These are phyloP conservation scores for Endocarpon pusillum DNA, from an alignment of 495 filamentous ascomycete species.

Conservation along the genomic window DNA sequence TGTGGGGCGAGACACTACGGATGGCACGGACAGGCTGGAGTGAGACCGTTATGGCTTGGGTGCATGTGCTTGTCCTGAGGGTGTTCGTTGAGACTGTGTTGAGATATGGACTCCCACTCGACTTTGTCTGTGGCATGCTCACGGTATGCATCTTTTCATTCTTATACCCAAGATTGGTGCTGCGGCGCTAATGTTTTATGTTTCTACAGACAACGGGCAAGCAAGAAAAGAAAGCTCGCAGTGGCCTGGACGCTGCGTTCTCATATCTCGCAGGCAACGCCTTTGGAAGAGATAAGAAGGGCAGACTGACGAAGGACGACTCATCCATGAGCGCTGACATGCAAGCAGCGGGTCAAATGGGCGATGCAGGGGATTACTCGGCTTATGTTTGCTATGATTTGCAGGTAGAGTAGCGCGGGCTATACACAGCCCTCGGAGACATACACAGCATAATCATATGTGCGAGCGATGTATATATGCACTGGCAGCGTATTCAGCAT, in stretches of 20 bases:
- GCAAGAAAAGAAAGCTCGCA: conserved; percentile 62
- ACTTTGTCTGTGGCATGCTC: conserved; percentile 70
- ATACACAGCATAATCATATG: too few species aligned
- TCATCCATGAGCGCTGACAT: conserved; percentile 56
- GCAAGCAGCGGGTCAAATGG: conserved; percentile 51
- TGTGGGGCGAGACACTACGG: conserved; percentile 80
- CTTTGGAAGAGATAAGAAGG: conserved; percentile 86
- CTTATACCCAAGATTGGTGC: neutral
- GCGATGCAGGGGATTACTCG: conserved; percentile 62
- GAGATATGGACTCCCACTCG: conserved; percentile 77
- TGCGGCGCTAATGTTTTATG: conserved; percentile 1
- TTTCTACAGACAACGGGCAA: conserved; percentile 59
- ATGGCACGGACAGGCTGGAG: conserved; percentile 78
- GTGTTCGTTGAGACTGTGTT: conserved; percentile 96
- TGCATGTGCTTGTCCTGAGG: conserved; percentile 74
- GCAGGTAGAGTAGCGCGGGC: conserved; percentile 40
- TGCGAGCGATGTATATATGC: too few species aligned
- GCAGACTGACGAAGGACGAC: conserved; percentile 76
- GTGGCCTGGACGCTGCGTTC: conserved; percentile 66
- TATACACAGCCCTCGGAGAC: neutral
- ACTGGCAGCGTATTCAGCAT: too few species aligned
- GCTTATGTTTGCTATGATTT: conserved; percentile 97
- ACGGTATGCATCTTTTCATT: conserved; percentile 40
- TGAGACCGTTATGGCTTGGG: conserved; percentile 87
- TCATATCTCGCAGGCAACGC: conserved; percentile 91